Percentiles rank a stretch among this genome's conserved stretches.
Conservation (phyloP, 2,329 filamentous ascomycete species). For the Talaromyces amestolkiae region DNA sequence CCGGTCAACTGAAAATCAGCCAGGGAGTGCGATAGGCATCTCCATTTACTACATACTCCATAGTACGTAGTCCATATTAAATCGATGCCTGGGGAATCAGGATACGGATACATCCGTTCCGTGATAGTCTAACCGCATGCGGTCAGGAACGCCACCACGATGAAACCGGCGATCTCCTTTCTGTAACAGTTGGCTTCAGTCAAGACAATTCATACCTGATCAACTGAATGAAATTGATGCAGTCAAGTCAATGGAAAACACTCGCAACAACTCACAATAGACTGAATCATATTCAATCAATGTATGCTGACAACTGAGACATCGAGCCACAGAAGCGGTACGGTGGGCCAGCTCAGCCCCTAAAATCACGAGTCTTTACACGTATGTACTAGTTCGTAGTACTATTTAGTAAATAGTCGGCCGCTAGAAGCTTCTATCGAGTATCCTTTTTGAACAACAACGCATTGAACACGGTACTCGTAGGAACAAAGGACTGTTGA, state of each 20-base stretch:
- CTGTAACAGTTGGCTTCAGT: not conserved
- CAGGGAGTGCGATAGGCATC: too few species aligned
- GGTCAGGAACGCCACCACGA: not conserved
- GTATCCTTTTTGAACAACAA: not conserved
- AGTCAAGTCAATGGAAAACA: too few species aligned
- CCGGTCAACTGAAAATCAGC: not conserved
- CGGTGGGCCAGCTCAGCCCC: constrained; percentile 9
- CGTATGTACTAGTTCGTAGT: too few species aligned
- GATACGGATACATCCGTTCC: not conserved
- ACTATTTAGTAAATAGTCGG: not conserved
- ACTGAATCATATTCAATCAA: not conserved
- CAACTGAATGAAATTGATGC: too few species aligned
- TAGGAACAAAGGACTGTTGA: not conserved
- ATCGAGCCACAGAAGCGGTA: constrained; percentile 2
- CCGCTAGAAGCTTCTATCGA: not conserved
- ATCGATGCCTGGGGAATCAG: too few species aligned
- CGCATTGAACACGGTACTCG: too few species aligned
- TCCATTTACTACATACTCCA: too few species aligned
- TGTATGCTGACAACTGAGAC: not conserved
- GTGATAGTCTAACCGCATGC: not conserved
- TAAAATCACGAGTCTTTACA: not conserved
- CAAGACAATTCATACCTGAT: too few species aligned
- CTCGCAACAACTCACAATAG: too few species aligned
- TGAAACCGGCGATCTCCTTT: constrained; percentile 1
- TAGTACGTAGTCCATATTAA: too few species aligned